A percentile compares a stretch with the other conserved stretches of the same genome.
phyloP scores from a whole-genome alignment of 2,329 filamentous ascomycete species.

The Colletotrichum plurivorum region DNA sequence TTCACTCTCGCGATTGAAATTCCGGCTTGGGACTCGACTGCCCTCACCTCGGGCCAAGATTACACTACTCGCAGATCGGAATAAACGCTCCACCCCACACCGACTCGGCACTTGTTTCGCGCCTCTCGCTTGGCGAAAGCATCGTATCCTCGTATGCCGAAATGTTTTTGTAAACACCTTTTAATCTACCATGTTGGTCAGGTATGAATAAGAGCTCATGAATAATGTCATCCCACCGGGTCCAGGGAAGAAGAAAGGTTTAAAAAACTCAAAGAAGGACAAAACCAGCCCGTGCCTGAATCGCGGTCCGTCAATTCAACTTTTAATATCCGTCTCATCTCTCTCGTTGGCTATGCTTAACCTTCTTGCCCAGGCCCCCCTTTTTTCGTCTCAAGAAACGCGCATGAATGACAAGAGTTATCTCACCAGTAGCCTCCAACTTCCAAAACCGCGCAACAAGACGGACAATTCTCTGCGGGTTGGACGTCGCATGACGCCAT shows the following conservation, averaged over 20 bases:
- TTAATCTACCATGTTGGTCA: neutral
- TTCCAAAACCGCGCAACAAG: neutral
- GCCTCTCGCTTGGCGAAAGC: conserved; percentile 12
- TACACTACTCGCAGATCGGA: conserved; percentile 27
- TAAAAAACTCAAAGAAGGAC: conserved; percentile 10
- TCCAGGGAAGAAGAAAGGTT: neutral
- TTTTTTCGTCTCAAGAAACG: conserved; percentile 15
- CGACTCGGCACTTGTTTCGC: conserved; percentile 23
- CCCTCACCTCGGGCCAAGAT: neutral
- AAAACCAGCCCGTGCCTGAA: neutral
- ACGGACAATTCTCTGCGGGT: neutral
- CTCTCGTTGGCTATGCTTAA: conserved; percentile 18
- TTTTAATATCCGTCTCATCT: conserved; percentile 29
- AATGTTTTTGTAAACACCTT: conserved; percentile 1
- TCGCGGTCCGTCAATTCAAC: neutral
- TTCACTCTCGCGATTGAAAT: neutral
- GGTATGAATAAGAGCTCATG: neutral
- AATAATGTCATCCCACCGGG: conserved; percentile 19
- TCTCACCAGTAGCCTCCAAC: neutral
- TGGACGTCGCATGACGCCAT: conserved; percentile 15
- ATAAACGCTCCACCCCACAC: conserved; percentile 20
- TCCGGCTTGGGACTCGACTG: neutral
- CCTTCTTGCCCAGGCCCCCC: neutral
- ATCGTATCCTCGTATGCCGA: neutral
- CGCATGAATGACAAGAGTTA: neutral